phyloP scores from a whole-genome alignment of 1,139 yeast genomes.

The Kurtzmaniella natalensis region DNA sequence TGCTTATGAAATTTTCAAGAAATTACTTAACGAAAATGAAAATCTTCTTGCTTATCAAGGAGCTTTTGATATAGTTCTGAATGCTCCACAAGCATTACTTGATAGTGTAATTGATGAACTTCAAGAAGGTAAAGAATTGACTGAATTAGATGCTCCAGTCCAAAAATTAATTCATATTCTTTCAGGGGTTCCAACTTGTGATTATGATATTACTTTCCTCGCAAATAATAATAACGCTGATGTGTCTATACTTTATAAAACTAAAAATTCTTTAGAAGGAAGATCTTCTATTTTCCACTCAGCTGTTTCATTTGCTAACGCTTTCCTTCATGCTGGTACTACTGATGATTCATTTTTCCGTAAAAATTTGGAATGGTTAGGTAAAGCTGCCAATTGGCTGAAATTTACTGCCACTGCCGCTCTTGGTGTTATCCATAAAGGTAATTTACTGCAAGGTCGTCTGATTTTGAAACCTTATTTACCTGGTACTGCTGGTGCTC shows the following conservation, averaged over 20 bases:
- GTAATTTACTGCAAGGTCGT: conserved; percentile 88
- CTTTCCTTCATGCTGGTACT: conserved; percentile 95
- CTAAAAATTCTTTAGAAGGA: conserved; percentile 82
- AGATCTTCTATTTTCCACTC: conserved; percentile 92
- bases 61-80: conserved; percentile 88
- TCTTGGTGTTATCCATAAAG: conserved; percentile 94
- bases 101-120: conserved; percentile 50
- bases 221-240: conserved; percentile 87
- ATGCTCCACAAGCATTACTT: conserved; percentile 90
- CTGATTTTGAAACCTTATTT: conserved; percentile 85
- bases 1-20: conserved; percentile 65
- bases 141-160: conserved; percentile 31
- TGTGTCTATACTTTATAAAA: conserved; percentile 70
- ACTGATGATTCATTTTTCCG: conserved; percentile 92
- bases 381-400: conserved; percentile 97
- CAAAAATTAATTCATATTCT: conserved; percentile 56
- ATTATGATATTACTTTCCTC: conserved; percentile 83
- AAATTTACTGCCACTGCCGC: conserved; percentile 98
- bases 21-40: conserved; percentile 42
- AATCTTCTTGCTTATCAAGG: conserved; percentile 78
- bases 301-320: conserved; percentile 92
- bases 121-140: conserved; percentile 34
- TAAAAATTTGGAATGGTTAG: conserved; percentile 90
- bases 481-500: conserved; percentile 77
- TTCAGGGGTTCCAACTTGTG: conserved; percentile 93